phyloP scores from a whole-genome alignment of 2,329 filamentous ascomycete species.

The Lachnellula hyalina region DNA sequence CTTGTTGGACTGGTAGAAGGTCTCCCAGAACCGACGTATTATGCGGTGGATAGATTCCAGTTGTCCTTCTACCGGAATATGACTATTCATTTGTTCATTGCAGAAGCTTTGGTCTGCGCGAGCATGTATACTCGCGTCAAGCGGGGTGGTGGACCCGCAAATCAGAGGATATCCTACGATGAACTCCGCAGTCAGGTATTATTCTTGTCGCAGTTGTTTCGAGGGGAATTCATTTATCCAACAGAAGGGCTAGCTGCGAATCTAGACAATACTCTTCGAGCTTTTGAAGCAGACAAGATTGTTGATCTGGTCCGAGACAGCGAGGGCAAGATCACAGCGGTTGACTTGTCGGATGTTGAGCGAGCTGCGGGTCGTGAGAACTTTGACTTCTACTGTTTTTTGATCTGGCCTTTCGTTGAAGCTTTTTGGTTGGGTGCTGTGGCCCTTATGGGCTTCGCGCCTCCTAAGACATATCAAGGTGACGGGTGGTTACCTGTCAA shows the following conservation, averaged over 20 bases:
- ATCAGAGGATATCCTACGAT: constrained; percentile 71
- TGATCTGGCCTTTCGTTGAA: constrained; percentile 98
- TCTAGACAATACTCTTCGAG: constrained; percentile 70
- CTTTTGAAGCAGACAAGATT: constrained; percentile 73
- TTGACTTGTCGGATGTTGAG: constrained; percentile 74
- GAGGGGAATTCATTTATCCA: constrained; percentile 95
- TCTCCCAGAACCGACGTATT: constrained; percentile 86
- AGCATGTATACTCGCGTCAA: constrained; percentile 91
- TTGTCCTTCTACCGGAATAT: constrained; percentile 98
- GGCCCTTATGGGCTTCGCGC: constrained; percentile 78
- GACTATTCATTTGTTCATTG: constrained; percentile 97
- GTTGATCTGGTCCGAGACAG: constrained; percentile 60
- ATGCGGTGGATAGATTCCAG: constrained; percentile 92
- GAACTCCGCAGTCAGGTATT: constrained; percentile 73
- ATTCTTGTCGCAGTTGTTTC: constrained; percentile 90
- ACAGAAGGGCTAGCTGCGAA: constrained; percentile 78
- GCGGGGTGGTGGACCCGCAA: constrained; percentile 74
- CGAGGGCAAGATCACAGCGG: constrained; percentile 51
- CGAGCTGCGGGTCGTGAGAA: constrained; percentile 80
- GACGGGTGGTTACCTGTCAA: constrained; percentile 73
- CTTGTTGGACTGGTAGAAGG: constrained; percentile 76
- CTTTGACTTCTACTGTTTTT: constrained; percentile 97
- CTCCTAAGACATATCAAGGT: constrained; percentile 51
- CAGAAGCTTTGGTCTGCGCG: constrained; percentile 82
- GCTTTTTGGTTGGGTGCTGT: constrained; percentile 88